Conservation (phyloP, 2,329 filamentous ascomycete genomes). For the Ceratocystis eucalypticola region DNA sequence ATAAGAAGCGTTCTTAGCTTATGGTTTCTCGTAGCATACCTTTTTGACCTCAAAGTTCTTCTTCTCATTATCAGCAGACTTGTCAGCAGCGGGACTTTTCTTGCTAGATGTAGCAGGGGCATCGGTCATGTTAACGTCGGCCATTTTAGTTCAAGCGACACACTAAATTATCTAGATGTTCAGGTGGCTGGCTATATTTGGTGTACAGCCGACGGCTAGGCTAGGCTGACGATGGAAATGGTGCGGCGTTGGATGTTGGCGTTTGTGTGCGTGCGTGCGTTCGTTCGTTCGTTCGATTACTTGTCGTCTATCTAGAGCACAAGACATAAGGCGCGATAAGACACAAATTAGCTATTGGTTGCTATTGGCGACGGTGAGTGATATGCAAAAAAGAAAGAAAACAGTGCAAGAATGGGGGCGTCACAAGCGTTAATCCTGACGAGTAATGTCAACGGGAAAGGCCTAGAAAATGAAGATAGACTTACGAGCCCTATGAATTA, state of each 20-base stretch:
- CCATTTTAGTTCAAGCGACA: constrained; percentile 44
- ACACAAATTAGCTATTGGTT: too few species aligned
- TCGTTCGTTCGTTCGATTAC: too few species aligned
- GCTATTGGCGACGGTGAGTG: too few species aligned
- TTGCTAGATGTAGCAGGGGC: constrained; percentile 41
- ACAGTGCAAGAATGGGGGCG: background rate
- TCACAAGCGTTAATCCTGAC: background rate
- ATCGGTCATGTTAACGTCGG: constrained; percentile 94
- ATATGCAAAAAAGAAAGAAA: too few species aligned
- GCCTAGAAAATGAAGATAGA: constrained; percentile 7
- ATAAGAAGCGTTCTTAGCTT: background rate
- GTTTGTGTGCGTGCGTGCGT: background rate
- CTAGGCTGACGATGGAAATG: background rate
- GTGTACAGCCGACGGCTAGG: background rate
- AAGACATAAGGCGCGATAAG: too few species aligned
- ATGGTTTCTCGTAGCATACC: constrained; percentile 36
- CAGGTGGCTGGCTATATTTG: background rate
- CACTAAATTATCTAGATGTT: background rate
- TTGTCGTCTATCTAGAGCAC: too few species aligned
- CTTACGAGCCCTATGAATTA: background rate
- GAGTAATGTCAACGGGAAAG: background rate
- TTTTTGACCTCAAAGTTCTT: constrained; percentile 99
- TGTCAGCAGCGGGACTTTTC: constrained; percentile 39
- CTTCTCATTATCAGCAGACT: constrained; percentile 51
- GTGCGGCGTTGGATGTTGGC: background rate